A percentile compares a stretch with the other conserved stretches of the same genome.
Conservation (phyloP, 2,329 filamentous ascomycete species). For the Trichoderma aggressivum region DNA sequence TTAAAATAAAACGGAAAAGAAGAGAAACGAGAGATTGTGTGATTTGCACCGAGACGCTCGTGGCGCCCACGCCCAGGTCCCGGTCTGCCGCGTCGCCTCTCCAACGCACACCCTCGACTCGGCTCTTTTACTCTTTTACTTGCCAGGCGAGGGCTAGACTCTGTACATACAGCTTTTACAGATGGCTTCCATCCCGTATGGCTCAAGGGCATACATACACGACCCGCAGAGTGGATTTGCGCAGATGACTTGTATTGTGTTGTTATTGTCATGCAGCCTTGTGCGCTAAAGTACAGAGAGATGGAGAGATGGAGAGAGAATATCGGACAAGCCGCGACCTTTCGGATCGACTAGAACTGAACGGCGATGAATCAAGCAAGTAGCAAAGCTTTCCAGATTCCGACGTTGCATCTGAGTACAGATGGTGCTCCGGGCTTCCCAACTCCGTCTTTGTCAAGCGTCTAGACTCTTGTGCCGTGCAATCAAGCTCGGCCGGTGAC, state of each 20-base stretch:
- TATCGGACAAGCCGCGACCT: background rate
- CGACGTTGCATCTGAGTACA: background rate
- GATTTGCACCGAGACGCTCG: background rate
- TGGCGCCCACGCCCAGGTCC: background rate
- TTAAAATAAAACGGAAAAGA: background rate
- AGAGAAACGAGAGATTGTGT: background rate
- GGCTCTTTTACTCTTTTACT: background rate
- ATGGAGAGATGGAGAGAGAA: background rate
- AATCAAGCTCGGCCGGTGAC: slow-evolving; percentile 7
- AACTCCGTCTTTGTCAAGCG: background rate
- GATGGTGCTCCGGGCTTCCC: background rate
- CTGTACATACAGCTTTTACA: background rate
- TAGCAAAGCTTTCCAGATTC: background rate
- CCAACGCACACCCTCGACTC: background rate
- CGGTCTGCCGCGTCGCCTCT: background rate
- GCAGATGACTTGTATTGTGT: background rate
- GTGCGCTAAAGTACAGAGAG: background rate
- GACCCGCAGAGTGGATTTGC: slow-evolving; percentile 1
- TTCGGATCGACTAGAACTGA: background rate
- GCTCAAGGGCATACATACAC: background rate
- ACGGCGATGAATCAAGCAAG: background rate
- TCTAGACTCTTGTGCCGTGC: background rate
- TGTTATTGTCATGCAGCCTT: slow-evolving; percentile 7
- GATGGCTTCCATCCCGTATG: background rate
- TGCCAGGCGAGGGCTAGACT: background rate